Evolutionary conservation across 129 eudicot species (phyloP).

Genomic region (Logfia minima): DNA sequence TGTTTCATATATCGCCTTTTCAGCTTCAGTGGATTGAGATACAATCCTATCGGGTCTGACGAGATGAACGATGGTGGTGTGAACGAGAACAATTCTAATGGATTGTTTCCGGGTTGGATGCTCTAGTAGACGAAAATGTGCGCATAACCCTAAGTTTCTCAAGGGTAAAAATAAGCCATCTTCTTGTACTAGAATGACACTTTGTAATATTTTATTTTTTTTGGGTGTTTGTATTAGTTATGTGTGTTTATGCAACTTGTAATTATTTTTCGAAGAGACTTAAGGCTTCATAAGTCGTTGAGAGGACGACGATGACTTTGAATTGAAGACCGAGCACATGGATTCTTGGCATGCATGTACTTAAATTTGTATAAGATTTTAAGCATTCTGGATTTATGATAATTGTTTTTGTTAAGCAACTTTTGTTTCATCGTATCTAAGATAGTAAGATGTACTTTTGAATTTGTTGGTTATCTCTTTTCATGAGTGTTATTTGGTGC

Average conservation of each 20-base stretch:
- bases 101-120: slow-evolving; percentile 58
- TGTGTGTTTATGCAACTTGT: slow-evolving; percentile 44
- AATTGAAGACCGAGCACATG: slow-evolving; percentile 21
- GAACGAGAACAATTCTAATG: slow-evolving; percentile 39
- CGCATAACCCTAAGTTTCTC: slow-evolving; percentile 24
- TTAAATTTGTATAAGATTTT: slow-evolving; percentile 28
- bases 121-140: slow-evolving; percentile 24
- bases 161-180: slow-evolving; percentile 30
- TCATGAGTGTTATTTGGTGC: neutral
- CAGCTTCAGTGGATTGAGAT: slow-evolving; percentile 37
- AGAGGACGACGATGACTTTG: slow-evolving; percentile 20
- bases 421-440: too few relatives aligned
- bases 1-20: neutral
- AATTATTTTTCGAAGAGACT: slow-evolving; percentile 30
- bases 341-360: slow-evolving; percentile 12
- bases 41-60: slow-evolving; percentile 40
- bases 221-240: slow-evolving; percentile 26
- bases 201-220: slow-evolving; percentile 29
- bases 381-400: slow-evolving; percentile 31
- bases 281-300: slow-evolving; percentile 38
- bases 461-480: neutral
- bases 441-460: neutral
- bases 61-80: slow-evolving; percentile 39
- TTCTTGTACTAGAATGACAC: slow-evolving; percentile 25
- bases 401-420: slow-evolving; percentile 2